Evolutionary conservation across 768 basidiomycete species (phyloP).

Genomic region (Naganishia onofrii): DNA sequence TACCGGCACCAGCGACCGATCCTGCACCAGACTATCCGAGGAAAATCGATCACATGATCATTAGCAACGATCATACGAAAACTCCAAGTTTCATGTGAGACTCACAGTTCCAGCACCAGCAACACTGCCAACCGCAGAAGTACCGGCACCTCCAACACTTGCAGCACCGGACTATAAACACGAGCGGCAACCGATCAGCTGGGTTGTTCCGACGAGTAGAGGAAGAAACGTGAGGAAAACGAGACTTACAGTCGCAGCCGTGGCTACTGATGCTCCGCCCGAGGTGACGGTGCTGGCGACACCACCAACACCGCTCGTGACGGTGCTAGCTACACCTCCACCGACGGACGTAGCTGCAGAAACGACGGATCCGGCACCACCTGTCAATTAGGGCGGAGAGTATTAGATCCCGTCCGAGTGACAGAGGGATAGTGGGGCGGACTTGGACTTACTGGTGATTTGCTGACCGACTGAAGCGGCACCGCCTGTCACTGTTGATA

Average conservation of each 20-base stretch:
- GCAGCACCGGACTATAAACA: constrained; percentile 6
- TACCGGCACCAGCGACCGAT: constrained; percentile 12
- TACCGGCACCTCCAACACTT: background rate
- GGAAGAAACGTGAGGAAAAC: background rate
- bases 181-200: too few relatives aligned
- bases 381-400: too few relatives aligned
- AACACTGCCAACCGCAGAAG: constrained; percentile 7
- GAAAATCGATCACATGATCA: background rate
- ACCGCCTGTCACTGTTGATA: constrained; percentile 14
- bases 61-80: too few relatives aligned
- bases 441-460: constrained; percentile 6
- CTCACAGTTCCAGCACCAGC: constrained; percentile 18
- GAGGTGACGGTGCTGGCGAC: background rate
- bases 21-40: constrained; percentile 13
- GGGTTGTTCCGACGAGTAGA: background rate
- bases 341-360: background rate
- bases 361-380: constrained; percentile 2
- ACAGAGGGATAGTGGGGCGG: too few relatives aligned
- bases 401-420: too few relatives aligned
- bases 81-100: background rate
- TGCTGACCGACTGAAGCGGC: constrained; percentile 10
- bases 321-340: background rate
- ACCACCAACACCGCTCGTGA: background rate
- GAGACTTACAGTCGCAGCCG: background rate
- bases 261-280: background rate